Evolutionary conservation across 2,329 filamentous ascomycete genomes (phyloP).

Genomic region (Lecanoromycetidae sp.): DNA sequence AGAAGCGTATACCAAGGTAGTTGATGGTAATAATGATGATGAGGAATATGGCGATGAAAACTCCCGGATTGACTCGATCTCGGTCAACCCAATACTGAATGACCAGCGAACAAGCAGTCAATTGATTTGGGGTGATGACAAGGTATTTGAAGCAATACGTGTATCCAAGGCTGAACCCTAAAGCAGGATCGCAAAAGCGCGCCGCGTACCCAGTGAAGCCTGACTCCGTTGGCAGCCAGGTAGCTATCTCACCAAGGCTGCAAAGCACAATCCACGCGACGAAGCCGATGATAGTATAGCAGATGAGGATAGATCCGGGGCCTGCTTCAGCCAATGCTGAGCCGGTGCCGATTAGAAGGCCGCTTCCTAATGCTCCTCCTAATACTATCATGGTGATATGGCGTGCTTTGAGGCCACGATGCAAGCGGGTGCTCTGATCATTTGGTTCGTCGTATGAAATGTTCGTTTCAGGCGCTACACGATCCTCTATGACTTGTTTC

Average conservation of each 20-base stretch:
- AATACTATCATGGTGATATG: too few species aligned
- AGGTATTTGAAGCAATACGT: slow-evolving; percentile 49
- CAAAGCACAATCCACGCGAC: slow-evolving; percentile 77
- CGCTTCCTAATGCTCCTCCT: too few species aligned
- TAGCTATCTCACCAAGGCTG: slow-evolving; percentile 70
- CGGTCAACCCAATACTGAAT: slow-evolving; percentile 63
- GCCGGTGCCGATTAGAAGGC: too few species aligned
- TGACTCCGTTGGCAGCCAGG: slow-evolving; percentile 64
- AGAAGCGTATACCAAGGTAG: slow-evolving; percentile 57
- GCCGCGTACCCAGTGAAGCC: slow-evolving; percentile 74
- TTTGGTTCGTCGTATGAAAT: too few species aligned
- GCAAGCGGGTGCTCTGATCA: too few species aligned
- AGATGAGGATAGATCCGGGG: too few species aligned
- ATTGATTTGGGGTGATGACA: slow-evolving; percentile 72
- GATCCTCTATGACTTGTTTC: too few species aligned
- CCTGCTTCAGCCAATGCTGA: too few species aligned
- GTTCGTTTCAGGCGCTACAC: too few species aligned
- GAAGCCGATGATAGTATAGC: too few species aligned
- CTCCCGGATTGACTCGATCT: slow-evolving; percentile 59
- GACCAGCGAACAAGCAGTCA: slow-evolving; percentile 67
- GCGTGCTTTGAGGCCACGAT: too few species aligned
- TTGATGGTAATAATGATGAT: slow-evolving; percentile 53
- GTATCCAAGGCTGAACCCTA: slow-evolving; percentile 68
- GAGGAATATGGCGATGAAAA: slow-evolving; percentile 64
- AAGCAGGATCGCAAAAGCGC: slow-evolving; percentile 66